Base-by-base conservation (phyloP, 2,329 filamentous ascomycete genomes). In the Thermothelomyces thermophilus region DNA sequence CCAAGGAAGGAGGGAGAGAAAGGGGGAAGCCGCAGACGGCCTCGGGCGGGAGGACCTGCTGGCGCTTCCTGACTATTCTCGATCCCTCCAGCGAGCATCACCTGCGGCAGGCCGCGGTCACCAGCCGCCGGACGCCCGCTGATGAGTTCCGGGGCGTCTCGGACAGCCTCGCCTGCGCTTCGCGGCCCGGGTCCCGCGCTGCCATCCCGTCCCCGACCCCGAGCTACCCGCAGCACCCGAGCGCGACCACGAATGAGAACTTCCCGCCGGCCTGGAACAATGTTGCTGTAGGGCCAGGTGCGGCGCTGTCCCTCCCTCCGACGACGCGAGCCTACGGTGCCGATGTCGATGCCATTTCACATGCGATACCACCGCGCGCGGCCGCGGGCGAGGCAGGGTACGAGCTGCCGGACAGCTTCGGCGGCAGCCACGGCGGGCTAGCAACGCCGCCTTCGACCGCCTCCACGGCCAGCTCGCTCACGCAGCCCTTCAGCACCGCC, bases 41-140 rank as follows among this genome's bases (percentile, higher is more conserved):
- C 50, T 70, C 73, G 3, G 70, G 75, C 1, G 75, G 75, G 14
- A 80, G 45, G 37, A 60, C 79, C 1, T 75, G 72, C 33, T 84
- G 80, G 81, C 71, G 77, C 20, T 83, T 82, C 69, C 65, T 84
- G 50, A 80, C 77, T 10, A 74, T 80, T 48, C 71, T 81, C 50
- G 78, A 82, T 58, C 77, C 79, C 26, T 74, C 75, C 53, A 79
- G 76, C n/a, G 71, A 75, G 40, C 74, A 77, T 51, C 77, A 82
- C 59, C 76, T 80, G 65, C 71, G 75, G 60, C 65, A 67, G 20
- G 69, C 69, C 4, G 64, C 72, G 33, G 51, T 71, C 19, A 63
- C 61, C 9, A 62, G 60, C 5, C 52, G 59, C 16, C 39, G 41
- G 20, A 34, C 40, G 16, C 48, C 55, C 14, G 41, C 30, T 5